Percentiles rank a stretch among this genome's conserved stretches.
These are phyloP conservation scores for Paraglomus brasilianum DNA, from an alignment of 192 early-diverging fungal genomes.

Conservation along the genomic window DNA sequence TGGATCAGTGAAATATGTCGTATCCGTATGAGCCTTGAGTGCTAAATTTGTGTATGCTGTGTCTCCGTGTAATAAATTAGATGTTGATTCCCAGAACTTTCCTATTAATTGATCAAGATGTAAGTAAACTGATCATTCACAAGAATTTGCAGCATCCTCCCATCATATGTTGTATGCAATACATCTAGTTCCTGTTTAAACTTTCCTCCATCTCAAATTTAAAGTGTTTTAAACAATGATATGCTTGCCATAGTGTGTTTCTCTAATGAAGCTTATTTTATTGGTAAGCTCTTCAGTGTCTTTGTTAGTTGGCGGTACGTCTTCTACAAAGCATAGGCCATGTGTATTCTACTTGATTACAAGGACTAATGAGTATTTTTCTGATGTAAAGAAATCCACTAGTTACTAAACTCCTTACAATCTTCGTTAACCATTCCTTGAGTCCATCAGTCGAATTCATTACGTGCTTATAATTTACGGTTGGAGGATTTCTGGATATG, in stretches of 20 bases:
- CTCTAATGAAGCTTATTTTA: constrained; percentile 70
- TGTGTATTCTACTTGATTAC: constrained; percentile 48
- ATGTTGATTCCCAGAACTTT: constrained; percentile 75
- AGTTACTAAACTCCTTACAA: constrained; percentile 42
- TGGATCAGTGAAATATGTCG: constrained; percentile 86
- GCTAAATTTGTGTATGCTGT: constrained; percentile 77
- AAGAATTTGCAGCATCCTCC: no score
- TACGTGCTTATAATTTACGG: constrained; percentile 43
- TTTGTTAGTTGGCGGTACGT: constrained; percentile 59
- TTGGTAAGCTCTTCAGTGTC: constrained; percentile 66
- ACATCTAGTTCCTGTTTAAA: no score
- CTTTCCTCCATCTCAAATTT: no score
- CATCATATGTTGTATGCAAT: no score
- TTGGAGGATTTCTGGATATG: constrained; percentile 42
- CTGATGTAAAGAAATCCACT: no score
- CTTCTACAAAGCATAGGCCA: constrained; percentile 75
- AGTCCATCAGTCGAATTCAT: constrained; percentile 70
- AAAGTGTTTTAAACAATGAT: neutral
- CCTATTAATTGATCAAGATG: constrained; percentile 27
- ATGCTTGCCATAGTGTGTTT: constrained; percentile 68
- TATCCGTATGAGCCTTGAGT: constrained; percentile 80
- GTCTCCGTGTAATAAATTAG: constrained; percentile 76
- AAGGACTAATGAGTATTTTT: no score
- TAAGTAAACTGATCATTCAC: neutral
- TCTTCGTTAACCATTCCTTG: constrained; percentile 62